Percentiles rank a stretch among this genome's conserved stretches.
These are phyloP conservation scores for Nematodospora valgi DNA, from an alignment of 805 yeast species.

Conservation along the genomic window DNA sequence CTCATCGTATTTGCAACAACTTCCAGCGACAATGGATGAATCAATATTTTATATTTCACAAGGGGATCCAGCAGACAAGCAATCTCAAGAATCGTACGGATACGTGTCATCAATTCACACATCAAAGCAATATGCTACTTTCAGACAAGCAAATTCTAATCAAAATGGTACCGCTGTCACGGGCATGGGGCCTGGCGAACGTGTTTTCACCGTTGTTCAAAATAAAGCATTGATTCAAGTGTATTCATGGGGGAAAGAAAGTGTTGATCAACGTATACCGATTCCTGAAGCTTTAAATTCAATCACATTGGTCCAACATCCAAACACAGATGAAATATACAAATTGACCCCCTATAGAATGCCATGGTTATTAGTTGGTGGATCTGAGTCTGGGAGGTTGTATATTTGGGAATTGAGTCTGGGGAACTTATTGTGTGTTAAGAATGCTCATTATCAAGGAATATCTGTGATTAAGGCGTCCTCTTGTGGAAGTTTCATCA, in stretches of 20 bases:
- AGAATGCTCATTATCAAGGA: slow-evolving; percentile 82
- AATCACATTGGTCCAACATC: slow-evolving; percentile 43
- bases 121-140: slow-evolving; percentile 46
- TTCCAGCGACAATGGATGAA: slow-evolving; percentile 42
- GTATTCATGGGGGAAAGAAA: slow-evolving; percentile 67
- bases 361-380: slow-evolving; percentile 71
- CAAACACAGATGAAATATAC: slow-evolving; percentile 15
- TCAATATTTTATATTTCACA: slow-evolving; percentile 44
- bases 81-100: slow-evolving; percentile 41
- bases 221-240: slow-evolving; percentile 73
- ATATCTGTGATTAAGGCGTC: slow-evolving; percentile 59
- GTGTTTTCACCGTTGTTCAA: slow-evolving; percentile 61
- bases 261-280: slow-evolving; percentile 76
- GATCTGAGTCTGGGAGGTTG: slow-evolving; percentile 70
- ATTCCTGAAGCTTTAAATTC: slow-evolving; percentile 75
- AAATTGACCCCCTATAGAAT: slow-evolving; percentile 41
- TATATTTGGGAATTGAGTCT: slow-evolving; percentile 83
- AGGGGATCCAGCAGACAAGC: slow-evolving; percentile 43
- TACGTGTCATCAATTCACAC: slow-evolving; percentile 43
- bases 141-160: slow-evolving; percentile 50
- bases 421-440: slow-evolving; percentile 68
- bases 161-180: slow-evolving; percentile 45
- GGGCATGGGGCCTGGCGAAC: slow-evolving; percentile 45
- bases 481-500: slow-evolving; percentile 57
- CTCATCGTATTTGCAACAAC: slow-evolving; percentile 6